Base-by-base conservation (phyloP, 1,284 basidiomycete species). In the Thecaphora thlaspeos region DNA sequence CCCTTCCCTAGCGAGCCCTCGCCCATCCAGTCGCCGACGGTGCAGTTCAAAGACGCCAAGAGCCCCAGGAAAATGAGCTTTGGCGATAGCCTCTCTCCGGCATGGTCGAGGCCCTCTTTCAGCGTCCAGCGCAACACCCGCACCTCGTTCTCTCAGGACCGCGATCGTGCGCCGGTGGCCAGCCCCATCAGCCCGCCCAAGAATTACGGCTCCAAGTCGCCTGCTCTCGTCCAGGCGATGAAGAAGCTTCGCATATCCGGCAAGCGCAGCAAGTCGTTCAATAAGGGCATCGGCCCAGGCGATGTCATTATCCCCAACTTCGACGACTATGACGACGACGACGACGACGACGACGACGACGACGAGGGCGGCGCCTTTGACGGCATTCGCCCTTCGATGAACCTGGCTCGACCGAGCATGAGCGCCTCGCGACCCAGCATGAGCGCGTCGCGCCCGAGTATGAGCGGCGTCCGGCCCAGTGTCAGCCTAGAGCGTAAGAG, bases 61-160 rank as follows among this genome's bases (percentile, higher is more conserved):
- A 55, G 45, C 19, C 51, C 60, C 5, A 38, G 34, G 7, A 46
- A 46, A n/a, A 43, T 50, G 9, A 40, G 32, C 17, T 50, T 48
- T 22, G 42, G 43, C 17, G 55, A 57, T 3, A 48, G 49, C 21
- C 22, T 58, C 43, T 54, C 60, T 19, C 60, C 60, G 39, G 45
- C 52, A 1, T 62, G 60, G 60, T 45, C 50, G 12, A 43, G 51
- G 24, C 54, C 51, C 7, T 41, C 47, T 41, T 51, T 55, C 51
- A 50, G 44, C 38, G 40, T 53, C 7, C 21, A 43, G 5, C 38
- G 51, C 5, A 52, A 23, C 21, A 56, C 49, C 10, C 46, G 61
- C 14, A 49, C 61, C 2, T 63, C 61, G 3, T 63, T 63, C 39
- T 63, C 55, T 17, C 55, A 58, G 41, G 61, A 63, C 44, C 51